phyloP scores from a whole-genome alignment of 148 eudicot genomes.

The Diospyros lotus region DNA sequence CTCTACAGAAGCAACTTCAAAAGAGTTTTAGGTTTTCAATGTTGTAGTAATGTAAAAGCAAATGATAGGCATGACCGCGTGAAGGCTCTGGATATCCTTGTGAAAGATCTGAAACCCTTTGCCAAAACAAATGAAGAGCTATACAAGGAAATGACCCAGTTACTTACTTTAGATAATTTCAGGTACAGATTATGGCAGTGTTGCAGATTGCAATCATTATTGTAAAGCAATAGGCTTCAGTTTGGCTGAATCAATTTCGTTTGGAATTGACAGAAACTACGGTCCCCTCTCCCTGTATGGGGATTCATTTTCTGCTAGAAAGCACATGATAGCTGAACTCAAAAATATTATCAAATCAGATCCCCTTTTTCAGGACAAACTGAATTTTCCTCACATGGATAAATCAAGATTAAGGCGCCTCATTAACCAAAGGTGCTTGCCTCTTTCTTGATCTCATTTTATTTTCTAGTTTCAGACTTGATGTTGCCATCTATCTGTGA shows the following conservation, averaged over 20 bases:
- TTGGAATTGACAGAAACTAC: conserved; percentile 13
- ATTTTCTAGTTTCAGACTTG: background rate
- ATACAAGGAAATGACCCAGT: conserved; percentile 23
- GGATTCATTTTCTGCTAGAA: conserved; percentile 15
- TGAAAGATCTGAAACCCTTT: conserved; percentile 24
- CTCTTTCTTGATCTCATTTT: background rate
- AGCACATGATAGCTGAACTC: conserved; percentile 12
- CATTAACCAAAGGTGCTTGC: conserved; percentile 20
- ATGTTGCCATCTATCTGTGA: background rate
- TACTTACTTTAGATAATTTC: conserved; percentile 24
- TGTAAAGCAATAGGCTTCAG: background rate
- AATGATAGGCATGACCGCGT: conserved; percentile 9
- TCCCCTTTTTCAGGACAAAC: conserved; percentile 19
- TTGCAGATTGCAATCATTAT: background rate
- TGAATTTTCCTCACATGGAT: conserved; percentile 17
- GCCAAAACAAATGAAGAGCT: conserved; percentile 15
- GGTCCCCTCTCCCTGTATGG: conserved; percentile 11
- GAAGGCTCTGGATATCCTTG: conserved; percentile 22
- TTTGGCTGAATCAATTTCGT: background rate
- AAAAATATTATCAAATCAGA: conserved; percentile 8
- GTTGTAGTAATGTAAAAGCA: background rate
- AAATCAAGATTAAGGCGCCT: conserved; percentile 17
- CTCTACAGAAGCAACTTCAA: background rate
- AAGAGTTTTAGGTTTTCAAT: conserved; percentile 1
- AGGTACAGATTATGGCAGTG: background rate